Evolutionary conservation across 495 filamentous ascomycete species (phyloP), one percentile per base, ranked within the genome.

Genomic region (Extremus antarcticus): DNA sequence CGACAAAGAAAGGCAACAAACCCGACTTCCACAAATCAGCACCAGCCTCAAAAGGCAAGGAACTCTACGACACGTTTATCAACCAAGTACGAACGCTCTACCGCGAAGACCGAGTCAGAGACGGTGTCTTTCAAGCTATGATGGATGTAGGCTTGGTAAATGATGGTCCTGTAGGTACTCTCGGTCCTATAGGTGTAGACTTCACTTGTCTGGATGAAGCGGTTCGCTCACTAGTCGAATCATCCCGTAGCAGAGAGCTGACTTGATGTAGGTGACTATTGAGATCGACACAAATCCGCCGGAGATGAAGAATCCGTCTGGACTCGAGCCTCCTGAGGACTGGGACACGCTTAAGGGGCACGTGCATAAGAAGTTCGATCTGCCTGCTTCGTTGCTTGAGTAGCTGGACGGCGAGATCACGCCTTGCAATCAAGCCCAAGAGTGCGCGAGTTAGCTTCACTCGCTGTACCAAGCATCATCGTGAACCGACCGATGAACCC

Each of bases 71-170:
- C 40, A 73, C 80, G 55, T 95, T 99, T 71, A 78, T 87, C 55
- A 66, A 73, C n/a, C 84, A 85, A 57, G 80, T 95, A 22, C 76
- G 85, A 56, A 77, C 85, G 59, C 70, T 79, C 2, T 94, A 97
- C 66, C 67, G 71, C 3, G 67, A 79, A 8, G 88, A 89, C 16
- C 85, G 78, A 59, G 90, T 99, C 56, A 90, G 94, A 64, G 85
- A 97, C 65, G 94, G 94, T 15, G 82, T 95, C 35, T 99, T 97
- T 67, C 90, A 95, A 63, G 92, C 94, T 50, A 95, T 95, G 90
- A 99, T 97, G 92, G 86, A 96, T 63, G 92, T 96, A 55, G 86
- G 86, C 56, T 66, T 95, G 22, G 83, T 94, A 35, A 97, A 97
- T 62, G 90, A 97, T 66, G 91, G 90, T 54, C 90, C 90, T 67